Conservation (phyloP, 257 asterid genomes). For the Solanum stenotomum region DNA sequence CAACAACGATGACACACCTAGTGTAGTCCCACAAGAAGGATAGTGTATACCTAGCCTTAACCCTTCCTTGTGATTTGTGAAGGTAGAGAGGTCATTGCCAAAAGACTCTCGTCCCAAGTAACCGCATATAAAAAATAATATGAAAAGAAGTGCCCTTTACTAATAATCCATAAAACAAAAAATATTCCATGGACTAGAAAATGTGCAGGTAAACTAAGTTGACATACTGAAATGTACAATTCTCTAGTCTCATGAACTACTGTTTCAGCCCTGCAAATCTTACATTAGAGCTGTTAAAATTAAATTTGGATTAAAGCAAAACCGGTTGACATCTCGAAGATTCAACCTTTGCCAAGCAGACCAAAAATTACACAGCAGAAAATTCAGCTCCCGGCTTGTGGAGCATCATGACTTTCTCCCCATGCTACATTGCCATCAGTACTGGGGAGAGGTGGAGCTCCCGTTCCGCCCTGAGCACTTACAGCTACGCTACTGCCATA, state of each 20-base stretch:
- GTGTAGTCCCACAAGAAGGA: neutral
- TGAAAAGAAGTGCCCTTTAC: neutral
- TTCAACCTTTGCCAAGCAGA: neutral
- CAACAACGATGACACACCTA: neutral
- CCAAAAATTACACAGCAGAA: neutral
- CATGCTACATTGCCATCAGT: constrained; percentile 14
- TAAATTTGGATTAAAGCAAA: neutral
- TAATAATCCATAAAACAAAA: neutral
- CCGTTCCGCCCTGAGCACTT: constrained; percentile 12
- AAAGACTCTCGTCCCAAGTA: neutral
- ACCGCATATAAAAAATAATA: neutral
- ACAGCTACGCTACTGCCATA: constrained; percentile 21
- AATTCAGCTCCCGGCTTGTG: constrained; percentile 22
- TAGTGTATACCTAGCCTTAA: neutral
- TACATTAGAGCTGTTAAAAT: neutral
- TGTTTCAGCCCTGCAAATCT: neutral
- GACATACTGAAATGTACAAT: neutral
- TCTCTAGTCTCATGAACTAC: neutral
- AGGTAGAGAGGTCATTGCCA: neutral
- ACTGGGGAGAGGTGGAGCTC: neutral
- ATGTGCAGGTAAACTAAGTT: neutral
- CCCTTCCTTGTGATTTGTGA: neutral
- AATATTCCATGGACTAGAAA: neutral
- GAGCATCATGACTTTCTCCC: constrained; percentile 31
- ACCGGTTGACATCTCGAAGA: neutral